Evolutionary conservation across 345 rosid genomes (phyloP).

Genomic region (Adansonia digitata): DNA sequence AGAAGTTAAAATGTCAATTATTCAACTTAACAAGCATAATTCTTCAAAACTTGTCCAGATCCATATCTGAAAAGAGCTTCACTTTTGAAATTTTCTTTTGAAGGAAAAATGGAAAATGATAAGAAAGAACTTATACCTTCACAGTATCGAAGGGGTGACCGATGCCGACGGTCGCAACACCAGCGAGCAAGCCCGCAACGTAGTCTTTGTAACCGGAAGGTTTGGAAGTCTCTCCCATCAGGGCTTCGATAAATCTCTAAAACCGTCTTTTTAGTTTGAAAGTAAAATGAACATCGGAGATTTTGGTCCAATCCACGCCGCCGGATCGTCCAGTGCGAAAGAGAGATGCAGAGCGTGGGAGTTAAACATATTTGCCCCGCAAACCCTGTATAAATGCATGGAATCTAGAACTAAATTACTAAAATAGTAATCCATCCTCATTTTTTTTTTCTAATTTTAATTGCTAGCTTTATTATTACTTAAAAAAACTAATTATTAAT

Average conservation of each 20-base stretch:
- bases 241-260: constrained; percentile 4
- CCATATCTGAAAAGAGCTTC: not conserved
- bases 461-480: no score
- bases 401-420: no score
- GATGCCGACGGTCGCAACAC: constrained; percentile 65
- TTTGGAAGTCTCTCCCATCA: constrained; percentile 37
- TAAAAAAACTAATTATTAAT: no score
- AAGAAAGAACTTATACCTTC: constrained; percentile 43
- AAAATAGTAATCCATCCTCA: no score
- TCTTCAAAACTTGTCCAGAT: not conserved
- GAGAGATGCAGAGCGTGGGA: not conserved
- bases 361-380: not conserved
- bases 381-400: not conserved
- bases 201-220: constrained; percentile 62
- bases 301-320: constrained; percentile 8
- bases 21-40: not conserved
- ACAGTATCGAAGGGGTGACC: constrained; percentile 97
- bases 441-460: no score
- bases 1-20: not conserved
- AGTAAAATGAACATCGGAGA: not conserved
- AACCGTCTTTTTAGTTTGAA: constrained; percentile 1
- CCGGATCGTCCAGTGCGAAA: not conserved
- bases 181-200: constrained; percentile 79
- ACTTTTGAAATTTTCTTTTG: not conserved
- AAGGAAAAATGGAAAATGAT: not conserved